Evolutionary conservation across 1,284 basidiomycete genomes (phyloP).

Genomic region (Singerocomus inundabilis): DNA sequence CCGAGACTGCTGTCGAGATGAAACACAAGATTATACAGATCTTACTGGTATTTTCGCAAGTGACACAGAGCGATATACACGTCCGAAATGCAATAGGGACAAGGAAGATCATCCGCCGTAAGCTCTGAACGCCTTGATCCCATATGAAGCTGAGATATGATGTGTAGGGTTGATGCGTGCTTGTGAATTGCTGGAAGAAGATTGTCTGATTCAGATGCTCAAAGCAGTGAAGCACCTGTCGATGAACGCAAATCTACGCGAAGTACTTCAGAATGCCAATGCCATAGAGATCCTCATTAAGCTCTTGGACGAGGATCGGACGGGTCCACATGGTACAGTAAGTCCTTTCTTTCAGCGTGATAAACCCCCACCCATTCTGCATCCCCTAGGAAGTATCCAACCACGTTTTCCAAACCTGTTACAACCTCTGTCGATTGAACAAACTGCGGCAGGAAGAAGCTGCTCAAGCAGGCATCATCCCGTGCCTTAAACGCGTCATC

Average conservation of each 20-base stretch:
- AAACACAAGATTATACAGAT: slow-evolving; percentile 90
- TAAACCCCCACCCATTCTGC: slow-evolving; percentile 1
- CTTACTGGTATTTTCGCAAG: slow-evolving; percentile 90
- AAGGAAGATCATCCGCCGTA: slow-evolving; percentile 85
- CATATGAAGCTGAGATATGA: slow-evolving; percentile 8
- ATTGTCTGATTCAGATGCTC: slow-evolving; percentile 84
- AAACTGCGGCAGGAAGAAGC: slow-evolving; percentile 96
- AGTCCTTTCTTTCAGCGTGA: slow-evolving; percentile 29
- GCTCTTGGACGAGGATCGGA: slow-evolving; percentile 79
- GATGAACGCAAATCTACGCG: slow-evolving; percentile 86
- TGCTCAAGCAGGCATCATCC: slow-evolving; percentile 91
- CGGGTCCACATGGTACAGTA: slow-evolving; percentile 80
- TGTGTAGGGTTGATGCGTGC: slow-evolving; percentile 75
- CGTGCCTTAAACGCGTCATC: slow-evolving; percentile 85
- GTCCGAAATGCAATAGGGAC: slow-evolving; percentile 90
- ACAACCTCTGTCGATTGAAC: slow-evolving; percentile 92
- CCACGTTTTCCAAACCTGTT: slow-evolving; percentile 92
- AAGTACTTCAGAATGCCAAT: slow-evolving; percentile 94
- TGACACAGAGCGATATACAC: slow-evolving; percentile 90
- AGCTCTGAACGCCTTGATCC: slow-evolving; percentile 34
- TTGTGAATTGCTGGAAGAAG: slow-evolving; percentile 79
- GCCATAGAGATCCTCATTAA: slow-evolving; percentile 88
- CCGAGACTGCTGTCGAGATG: slow-evolving; percentile 67
- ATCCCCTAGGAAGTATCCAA: slow-evolving; percentile 84
- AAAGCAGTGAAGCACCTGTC: slow-evolving; percentile 96